These are phyloP conservation scores for Symbiotaphrina buchneri DNA, from an alignment of 495 filamentous ascomycete species.

Conservation along the genomic window DNA sequence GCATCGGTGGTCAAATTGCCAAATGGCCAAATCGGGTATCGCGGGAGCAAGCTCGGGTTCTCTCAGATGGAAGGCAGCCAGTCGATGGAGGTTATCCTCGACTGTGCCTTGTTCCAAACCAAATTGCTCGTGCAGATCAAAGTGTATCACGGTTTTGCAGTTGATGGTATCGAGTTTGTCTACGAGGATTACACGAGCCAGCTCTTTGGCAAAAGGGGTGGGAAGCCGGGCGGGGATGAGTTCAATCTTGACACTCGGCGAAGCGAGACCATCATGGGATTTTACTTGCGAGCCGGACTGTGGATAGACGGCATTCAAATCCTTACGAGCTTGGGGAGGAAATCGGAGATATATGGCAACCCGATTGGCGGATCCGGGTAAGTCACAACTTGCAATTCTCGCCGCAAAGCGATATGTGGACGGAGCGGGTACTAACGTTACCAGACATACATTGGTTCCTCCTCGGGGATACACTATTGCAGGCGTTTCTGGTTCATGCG, in stretches of 20 bases:
- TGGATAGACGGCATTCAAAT: slow-evolving; percentile 90
- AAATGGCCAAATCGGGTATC: slow-evolving; percentile 49
- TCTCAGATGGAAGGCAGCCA: slow-evolving; percentile 50
- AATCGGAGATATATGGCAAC: slow-evolving; percentile 73
- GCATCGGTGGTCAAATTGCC: slow-evolving; percentile 48
- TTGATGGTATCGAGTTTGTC: slow-evolving; percentile 80
- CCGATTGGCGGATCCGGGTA: slow-evolving; percentile 63
- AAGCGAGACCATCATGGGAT: slow-evolving; percentile 75
- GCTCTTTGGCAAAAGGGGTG: slow-evolving; percentile 71
- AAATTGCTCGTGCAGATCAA: slow-evolving; percentile 54
- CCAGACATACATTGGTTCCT: slow-evolving; percentile 70
- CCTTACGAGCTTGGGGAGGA: slow-evolving; percentile 66
- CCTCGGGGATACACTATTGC: slow-evolving; percentile 77
- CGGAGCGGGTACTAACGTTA: not conserved
- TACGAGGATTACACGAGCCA: slow-evolving; percentile 80
- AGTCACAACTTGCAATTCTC: slow-evolving; percentile 14
- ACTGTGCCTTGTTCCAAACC: slow-evolving; percentile 40
- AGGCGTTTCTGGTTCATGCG: slow-evolving; percentile 68
- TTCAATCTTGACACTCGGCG: slow-evolving; percentile 67
- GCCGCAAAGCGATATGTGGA: slow-evolving; percentile 4
- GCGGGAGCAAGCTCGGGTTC: slow-evolving; percentile 52
- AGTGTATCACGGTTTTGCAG: slow-evolving; percentile 52
- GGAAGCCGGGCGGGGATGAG: slow-evolving; percentile 47
- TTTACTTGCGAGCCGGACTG: slow-evolving; percentile 55
- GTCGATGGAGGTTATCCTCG: slow-evolving; percentile 51